These are phyloP conservation scores for Chiua virens DNA, from an alignment of 768 basidiomycete genomes.

Conservation along the genomic window DNA sequence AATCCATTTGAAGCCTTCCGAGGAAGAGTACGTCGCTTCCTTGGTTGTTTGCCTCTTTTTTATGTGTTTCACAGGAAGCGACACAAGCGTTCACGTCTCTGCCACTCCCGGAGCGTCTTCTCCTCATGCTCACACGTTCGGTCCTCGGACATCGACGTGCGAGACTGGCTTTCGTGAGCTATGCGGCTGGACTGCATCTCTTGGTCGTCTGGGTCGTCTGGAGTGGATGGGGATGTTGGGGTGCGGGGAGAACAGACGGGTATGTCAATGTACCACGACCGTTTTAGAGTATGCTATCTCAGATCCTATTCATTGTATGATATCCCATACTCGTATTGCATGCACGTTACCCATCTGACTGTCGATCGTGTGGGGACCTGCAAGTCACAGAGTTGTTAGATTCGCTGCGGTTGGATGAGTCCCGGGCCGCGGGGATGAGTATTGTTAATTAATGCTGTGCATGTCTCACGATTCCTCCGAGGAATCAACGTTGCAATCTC, in stretches of 20 bases:
- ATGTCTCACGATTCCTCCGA: too few relatives aligned
- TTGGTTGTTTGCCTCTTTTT: background rate
- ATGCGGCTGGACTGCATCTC: constrained; percentile 78
- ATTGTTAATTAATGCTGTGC: too few relatives aligned
- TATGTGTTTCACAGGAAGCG: constrained; percentile 69
- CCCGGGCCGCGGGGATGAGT: too few relatives aligned
- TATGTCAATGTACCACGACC: constrained; percentile 15
- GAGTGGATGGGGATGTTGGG: constrained; percentile 62
- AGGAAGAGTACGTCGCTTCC: constrained; percentile 67
- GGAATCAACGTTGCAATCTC: too few relatives aligned
- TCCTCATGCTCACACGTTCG: constrained; percentile 79
- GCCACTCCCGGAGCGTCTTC: constrained; percentile 87
- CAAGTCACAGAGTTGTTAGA: too few relatives aligned
- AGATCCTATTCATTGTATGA: background rate
- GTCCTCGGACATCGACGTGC: constrained; percentile 89
- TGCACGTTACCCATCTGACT: background rate
- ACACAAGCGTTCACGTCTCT: constrained; percentile 89
- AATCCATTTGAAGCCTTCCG: constrained; percentile 99
- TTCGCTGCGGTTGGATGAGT: too few relatives aligned
- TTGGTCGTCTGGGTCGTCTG: constrained; percentile 72
- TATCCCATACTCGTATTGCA: background rate
- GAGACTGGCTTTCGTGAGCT: constrained; percentile 86
- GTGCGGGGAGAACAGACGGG: constrained; percentile 14
- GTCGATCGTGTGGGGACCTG: background rate
- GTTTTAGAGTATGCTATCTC: constrained; percentile 3